phyloP scores from a whole-genome alignment of 345 rosid species.

The Hevea brasiliensis region DNA sequence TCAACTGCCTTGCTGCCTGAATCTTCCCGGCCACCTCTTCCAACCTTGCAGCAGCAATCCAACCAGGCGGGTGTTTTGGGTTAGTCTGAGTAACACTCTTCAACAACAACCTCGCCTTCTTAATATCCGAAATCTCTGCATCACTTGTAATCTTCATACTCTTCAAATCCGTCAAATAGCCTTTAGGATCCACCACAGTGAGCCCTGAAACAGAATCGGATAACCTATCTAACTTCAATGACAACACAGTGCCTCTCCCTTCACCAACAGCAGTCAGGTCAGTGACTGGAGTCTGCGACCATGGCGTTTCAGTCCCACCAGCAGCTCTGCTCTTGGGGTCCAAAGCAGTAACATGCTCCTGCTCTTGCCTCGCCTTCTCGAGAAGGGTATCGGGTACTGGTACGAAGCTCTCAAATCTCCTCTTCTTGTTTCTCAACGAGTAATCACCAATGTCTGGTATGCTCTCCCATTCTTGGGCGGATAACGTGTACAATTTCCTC shows the following conservation, averaged over 20 bases:
- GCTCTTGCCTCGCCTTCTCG: slow-evolving; percentile 93
- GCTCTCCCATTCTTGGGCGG: slow-evolving; percentile 80
- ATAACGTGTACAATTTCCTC: slow-evolving; percentile 68
- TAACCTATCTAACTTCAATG: slow-evolving; percentile 82
- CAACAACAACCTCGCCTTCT: slow-evolving; percentile 82
- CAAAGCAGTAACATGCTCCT: slow-evolving; percentile 91
- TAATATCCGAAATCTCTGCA: slow-evolving; percentile 89
- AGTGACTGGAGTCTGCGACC: slow-evolving; percentile 80
- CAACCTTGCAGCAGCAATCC: slow-evolving; percentile 95
- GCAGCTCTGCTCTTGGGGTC: slow-evolving; percentile 85
- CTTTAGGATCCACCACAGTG: slow-evolving; percentile 94
- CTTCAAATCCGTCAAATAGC: slow-evolving; percentile 85
- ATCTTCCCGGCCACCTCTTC: slow-evolving; percentile 98
- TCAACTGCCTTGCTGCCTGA: slow-evolving; percentile 71
- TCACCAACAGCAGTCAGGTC: slow-evolving; percentile 95
- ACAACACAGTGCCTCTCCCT: slow-evolving; percentile 92
- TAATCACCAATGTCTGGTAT: slow-evolving; percentile 93
- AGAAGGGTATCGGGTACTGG: slow-evolving; percentile 84
- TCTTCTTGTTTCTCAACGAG: slow-evolving; percentile 82
- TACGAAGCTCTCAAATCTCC: slow-evolving; percentile 87
- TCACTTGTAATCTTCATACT: slow-evolving; percentile 96
- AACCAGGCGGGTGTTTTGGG: slow-evolving; percentile 88
- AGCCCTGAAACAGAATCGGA: slow-evolving; percentile 83
- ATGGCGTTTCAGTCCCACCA: slow-evolving; percentile 85
- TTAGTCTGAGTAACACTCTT: slow-evolving; percentile 88